Base-by-base conservation (phyloP, 257 asterid genomes). In the Prunella vulgaris region DNA sequence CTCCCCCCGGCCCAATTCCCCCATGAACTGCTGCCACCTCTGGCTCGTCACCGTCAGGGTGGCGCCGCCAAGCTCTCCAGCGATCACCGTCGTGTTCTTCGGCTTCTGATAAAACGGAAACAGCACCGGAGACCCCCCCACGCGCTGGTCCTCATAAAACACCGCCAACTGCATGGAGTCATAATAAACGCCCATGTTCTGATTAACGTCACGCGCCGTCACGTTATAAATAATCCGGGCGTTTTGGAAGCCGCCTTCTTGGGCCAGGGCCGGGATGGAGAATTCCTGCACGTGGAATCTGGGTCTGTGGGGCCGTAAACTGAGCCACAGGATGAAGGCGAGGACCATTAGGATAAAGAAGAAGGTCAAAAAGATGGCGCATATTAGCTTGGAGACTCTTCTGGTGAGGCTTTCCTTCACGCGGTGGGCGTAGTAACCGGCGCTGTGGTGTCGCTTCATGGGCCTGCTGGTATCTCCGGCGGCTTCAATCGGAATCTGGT, bases 251-350 rank as follows among this genome's bases (percentile, higher is more conserved):
- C 94, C 94, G 10, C 22, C 62, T 42, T 35, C 66, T 27, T 79
- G 86, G 49, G 80, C 71, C 21, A 83, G 10, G 4, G 80, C 82
- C 9, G 90, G 96, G 18, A 90, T 70, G 3, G 94, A 83, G 61
- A 90, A 90, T 42, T 88, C 88, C 0, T 76, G 79, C 64, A 86
- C 44, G 70, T 78, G 84, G 52, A 90, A 76, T 58, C 94, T 72
- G n/a, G 97, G 97, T 33, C 97, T 75, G 60, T 90, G 96, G 4
- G 97, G 97, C 9, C 96, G 85, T 24, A 90, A 59, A 53, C 87
- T 87, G 35, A 86, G 85, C 90, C 94, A 90, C 18, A 90, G 65
- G 52, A 90, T 84, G 83, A 90, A 88, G 0, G 82, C 46, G 42
- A 76, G 71, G 17, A 86, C 38, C 48, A 87, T 87, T 13, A 85